phyloP scores from a whole-genome alignment of 371 early-diverging fungal species.

The Mortierella sp. region DNA sequence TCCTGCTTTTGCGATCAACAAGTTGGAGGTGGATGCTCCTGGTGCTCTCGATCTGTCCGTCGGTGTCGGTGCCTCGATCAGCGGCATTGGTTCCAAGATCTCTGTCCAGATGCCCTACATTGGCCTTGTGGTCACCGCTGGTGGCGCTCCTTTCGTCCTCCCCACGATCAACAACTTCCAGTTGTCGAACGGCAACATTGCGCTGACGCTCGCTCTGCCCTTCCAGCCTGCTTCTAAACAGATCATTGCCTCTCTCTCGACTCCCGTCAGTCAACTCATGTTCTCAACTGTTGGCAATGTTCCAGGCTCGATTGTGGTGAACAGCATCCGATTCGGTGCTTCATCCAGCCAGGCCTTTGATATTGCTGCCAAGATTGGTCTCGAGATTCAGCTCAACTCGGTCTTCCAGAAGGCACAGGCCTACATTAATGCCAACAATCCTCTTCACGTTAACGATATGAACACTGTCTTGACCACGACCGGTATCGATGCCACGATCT shows the following conservation, averaged over 20 bases:
- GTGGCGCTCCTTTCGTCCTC: slow-evolving; percentile 30
- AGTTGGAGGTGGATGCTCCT: slow-evolving; percentile 44
- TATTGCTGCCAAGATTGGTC: slow-evolving; percentile 45
- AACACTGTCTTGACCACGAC: slow-evolving; percentile 48
- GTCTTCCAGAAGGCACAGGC: slow-evolving; percentile 50
- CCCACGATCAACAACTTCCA: slow-evolving; percentile 51
- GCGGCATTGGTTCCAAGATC: slow-evolving; percentile 52
- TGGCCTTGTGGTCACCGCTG: slow-evolving; percentile 31
- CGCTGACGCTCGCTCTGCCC: slow-evolving; percentile 34
- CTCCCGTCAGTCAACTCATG: slow-evolving; percentile 39
- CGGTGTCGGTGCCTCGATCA: slow-evolving; percentile 39
- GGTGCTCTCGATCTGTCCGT: slow-evolving; percentile 40
- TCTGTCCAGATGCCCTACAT: slow-evolving; percentile 51
- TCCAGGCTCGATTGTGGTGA: slow-evolving; percentile 37
- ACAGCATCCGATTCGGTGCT: slow-evolving; percentile 44
- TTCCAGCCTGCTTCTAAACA: slow-evolving; percentile 37
- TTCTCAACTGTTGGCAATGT: slow-evolving; percentile 37
- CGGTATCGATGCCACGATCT: slow-evolving; percentile 40
- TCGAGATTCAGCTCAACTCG: slow-evolving; percentile 31
- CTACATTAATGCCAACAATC: slow-evolving; percentile 49
- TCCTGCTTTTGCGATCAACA: slow-evolving; percentile 32
- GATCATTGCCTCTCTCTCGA: slow-evolving; percentile 38
- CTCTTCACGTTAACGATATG: slow-evolving; percentile 40
- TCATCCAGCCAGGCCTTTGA: slow-evolving; percentile 46
- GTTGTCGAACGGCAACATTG: slow-evolving; percentile 49